Evolutionary conservation across 352 stramenopile species (phyloP), one percentile per base, ranked within the genome.

Genomic region (Pythium graminicola): DNA sequence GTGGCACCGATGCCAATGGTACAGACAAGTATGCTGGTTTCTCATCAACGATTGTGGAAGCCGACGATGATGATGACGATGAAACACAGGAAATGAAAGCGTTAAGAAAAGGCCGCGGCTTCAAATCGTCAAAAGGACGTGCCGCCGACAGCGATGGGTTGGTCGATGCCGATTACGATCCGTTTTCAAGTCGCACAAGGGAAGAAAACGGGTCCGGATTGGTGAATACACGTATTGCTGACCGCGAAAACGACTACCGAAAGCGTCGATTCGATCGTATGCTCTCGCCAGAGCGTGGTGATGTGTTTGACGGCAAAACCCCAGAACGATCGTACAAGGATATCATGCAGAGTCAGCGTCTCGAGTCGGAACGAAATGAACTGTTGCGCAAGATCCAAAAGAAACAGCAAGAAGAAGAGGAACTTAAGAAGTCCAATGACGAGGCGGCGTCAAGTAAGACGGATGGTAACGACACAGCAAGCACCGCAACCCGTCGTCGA

Each of bases 141-240:
- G 29, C 42, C 2, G 42, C 17, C 31, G 50, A 46, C 17, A 55
- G 44, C 13, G 79, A 80, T 44, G 82, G 76, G 0, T 62, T 91
- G 23, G 69, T 92, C 6, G 82, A 95, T 54, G 86, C 94, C n/a
- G 72, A 81, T 50, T 69, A 89, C 52, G 86, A 98, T 68, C 89
- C 91, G 22, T 97, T 98, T 62, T 76, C 73, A 3, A 65, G 72
- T n/a, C 41, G 32, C 16, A 72, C 84, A 41, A 72, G 85, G 35
- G 81, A 91, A 47, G 66, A 70, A 10, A 88, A 89, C n/a, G 94
- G 91, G 11, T 94, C 80, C 16, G 89, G 90, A 2, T 54, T 97
- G 7, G 89, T 98, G 31, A 98, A 98, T 65, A 98, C 92, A 29
- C 72, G 85, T 54, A 98, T 99, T 50, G 60, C 76, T 11, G 91